Base-by-base conservation (phyloP, 257 asterid genomes). In the Solanum tacnaense region DNA sequence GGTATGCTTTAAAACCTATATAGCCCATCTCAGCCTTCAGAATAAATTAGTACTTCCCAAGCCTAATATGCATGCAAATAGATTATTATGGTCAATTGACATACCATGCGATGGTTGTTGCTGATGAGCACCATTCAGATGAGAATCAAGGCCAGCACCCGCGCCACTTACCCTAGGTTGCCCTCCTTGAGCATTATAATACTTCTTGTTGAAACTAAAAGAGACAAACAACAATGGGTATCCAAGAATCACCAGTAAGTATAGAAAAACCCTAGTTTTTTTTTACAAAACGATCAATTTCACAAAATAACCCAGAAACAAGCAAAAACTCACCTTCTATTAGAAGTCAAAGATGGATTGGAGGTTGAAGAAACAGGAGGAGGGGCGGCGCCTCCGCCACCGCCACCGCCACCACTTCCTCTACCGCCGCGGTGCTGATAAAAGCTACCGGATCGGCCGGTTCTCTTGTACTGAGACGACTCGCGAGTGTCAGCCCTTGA, bases 71-170 rank as follows among this genome's bases (percentile, higher is more conserved):
- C 70, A 46, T 49, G 85, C 29, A 81, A 81, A 9, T 10, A 44
- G 32, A 34, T 58, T 25, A n/a, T 4, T 68, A 76, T 13, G 13
- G 60, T 46, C 35, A 31, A 73, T 49, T 41, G 27, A 83, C 89
- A 86, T 92, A 92, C 94, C 92, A n/a, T 41, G 91, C 86, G 86
- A 83, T 35, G 90, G 88, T 62, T 86, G 93, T 49, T 89, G 93
- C n/a, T 81, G 93, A 89, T 90, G 93, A 75, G 94, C 91, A 25
- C 94, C 98, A 90, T 96, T 94, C 92, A 91, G 95, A 84, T 86
- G 87, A 65, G 92, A 89, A 89, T 90, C 93, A 10, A 86, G 86
- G 87, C 73, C 94, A 86, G 88, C 92, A 92, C 84, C 13, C 6
- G 39, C 25, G 38, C 49, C 90, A 67, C 92, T 82, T 46, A 83